These are phyloP conservation scores for Penicillium frequentans DNA, from an alignment of 2,329 filamentous ascomycete genomes.

Conservation along the genomic window DNA sequence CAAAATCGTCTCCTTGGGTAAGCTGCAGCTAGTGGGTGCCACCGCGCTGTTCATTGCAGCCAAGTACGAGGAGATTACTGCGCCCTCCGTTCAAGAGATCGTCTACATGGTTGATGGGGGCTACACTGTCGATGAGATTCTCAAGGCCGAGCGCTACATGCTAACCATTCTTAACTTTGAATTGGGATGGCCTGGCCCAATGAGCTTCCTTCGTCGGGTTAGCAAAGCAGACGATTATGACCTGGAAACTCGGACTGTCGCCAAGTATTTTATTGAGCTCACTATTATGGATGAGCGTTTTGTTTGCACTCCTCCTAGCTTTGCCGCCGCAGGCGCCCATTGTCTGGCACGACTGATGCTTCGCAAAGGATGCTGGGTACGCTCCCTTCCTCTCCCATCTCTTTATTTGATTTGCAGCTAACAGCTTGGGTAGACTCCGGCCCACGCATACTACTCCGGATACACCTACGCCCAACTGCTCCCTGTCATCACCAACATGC, in stretches of 20 bases:
- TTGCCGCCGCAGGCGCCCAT: conserved; percentile 85
- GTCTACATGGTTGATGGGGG: conserved; percentile 97
- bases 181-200: conserved; percentile 95
- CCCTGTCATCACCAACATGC: conserved; percentile 71
- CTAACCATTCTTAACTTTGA: conserved; percentile 94
- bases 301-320: conserved; percentile 86
- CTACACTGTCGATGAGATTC: conserved; percentile 85
- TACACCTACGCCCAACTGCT: conserved; percentile 86
- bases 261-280: conserved; percentile 96
- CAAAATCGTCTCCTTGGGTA: conserved; percentile 92
- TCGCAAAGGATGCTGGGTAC: conserved; percentile 89
- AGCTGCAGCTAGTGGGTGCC: conserved; percentile 92
- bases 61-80: conserved; percentile 99
- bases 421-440: conserved; percentile 60
- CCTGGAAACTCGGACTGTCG: conserved; percentile 87
- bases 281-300: conserved; percentile 98
- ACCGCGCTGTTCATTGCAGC: conserved; percentile 94
- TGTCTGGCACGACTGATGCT: conserved; percentile 87
- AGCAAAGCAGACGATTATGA: conserved; percentile 99
- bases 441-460: conserved; percentile 88
- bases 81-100: conserved; percentile 90
- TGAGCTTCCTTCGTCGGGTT: conserved; percentile 95
- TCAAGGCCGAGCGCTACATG: conserved; percentile 98
- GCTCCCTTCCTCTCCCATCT: conserved; percentile 34
- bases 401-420: conserved; percentile 14